Evolutionary conservation across 371 early-diverging fungal genomes (phyloP), one percentile per base, ranked within the genome.

Genomic region (Mucor lusitanicus): DNA sequence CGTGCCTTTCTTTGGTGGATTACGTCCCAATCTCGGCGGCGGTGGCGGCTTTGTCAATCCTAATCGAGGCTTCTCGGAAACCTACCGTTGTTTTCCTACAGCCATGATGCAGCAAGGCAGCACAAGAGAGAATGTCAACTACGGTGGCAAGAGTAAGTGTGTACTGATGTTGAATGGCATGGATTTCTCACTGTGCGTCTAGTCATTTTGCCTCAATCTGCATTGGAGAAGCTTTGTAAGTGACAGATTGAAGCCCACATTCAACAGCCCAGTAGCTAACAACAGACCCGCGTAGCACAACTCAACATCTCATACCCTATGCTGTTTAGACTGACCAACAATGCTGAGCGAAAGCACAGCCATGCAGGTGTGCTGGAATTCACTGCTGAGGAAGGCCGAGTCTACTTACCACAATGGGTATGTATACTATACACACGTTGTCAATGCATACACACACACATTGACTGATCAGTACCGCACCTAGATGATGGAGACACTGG

Each of bases 281-380:
- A 23, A 27, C 30, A 12, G 2, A 21, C 25, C 42, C 25, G 6
- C n/a, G n/a, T 81, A 88, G 94, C 95, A 4, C 88, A 89, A 19
- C 86, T 96, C 28, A 90, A 96, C 72, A 94, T 97, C 63, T 91
- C 89, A 12, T 96, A 95, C 72, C 99, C 99, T 12, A 93, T 97
- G 95, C 77, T 95, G 28, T 98, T 99, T 74, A 85, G 88, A 65
- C 78, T 99, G 39, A 77, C 75, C 28, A 93, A 87, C 75, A 85
- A 77, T 57, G 70, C 70, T 19, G 78, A 73, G 15, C 74, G 80
- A 46, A 78, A 72, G 56, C 78, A 85, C 53, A 95, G 99, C 12
- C 95, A 99, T 75, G 96, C 97, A 27, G 99, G 99, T 72, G 99
- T 99, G 2, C 89, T 99, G 7, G 99, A 99, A 80, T 99, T 99